Conservation (phyloP, 495 filamentous ascomycete species). For the Penicillium tannophilum region DNA sequence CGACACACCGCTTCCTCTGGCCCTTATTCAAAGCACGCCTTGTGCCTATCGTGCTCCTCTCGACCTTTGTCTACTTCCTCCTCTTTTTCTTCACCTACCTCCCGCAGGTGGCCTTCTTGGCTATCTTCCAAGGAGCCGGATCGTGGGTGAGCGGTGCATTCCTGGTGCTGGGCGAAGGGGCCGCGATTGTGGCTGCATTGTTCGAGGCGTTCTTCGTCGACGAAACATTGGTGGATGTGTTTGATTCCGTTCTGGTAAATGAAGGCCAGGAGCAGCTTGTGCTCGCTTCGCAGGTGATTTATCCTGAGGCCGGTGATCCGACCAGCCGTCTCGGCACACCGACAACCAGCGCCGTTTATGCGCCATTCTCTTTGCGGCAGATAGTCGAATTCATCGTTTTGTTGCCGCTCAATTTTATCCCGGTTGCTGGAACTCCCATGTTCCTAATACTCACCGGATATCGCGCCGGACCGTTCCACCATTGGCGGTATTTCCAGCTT, state of each 20-base stretch:
- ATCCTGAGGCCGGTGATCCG: constrained; percentile 53
- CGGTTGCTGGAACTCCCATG: constrained; percentile 62
- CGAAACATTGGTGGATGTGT: constrained; percentile 68
- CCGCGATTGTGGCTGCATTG: constrained; percentile 59
- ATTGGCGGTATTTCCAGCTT: constrained; percentile 67
- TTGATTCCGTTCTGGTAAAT: constrained; percentile 63
- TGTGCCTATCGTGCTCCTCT: constrained; percentile 59
- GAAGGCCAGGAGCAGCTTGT: constrained; percentile 62
- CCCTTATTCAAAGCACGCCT: constrained; percentile 62
- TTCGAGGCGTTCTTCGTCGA: constrained; percentile 73
- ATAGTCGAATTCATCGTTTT: constrained; percentile 75
- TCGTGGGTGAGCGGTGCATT: constrained; percentile 67
- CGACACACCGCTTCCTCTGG: constrained; percentile 62
- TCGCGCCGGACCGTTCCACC: constrained; percentile 65
- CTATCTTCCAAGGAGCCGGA: constrained; percentile 59
- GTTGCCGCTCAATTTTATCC: constrained; percentile 67
- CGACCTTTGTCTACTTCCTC: constrained; percentile 59
- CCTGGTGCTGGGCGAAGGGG: constrained; percentile 67
- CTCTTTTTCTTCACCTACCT: constrained; percentile 65
- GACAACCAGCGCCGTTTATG: constrained; percentile 58
- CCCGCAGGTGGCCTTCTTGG: constrained; percentile 64
- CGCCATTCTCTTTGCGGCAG: constrained; percentile 72
- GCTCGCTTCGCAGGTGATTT: constrained; percentile 53
- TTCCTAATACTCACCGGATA: constrained; percentile 66
- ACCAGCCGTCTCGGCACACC: constrained; percentile 61